Conservation (phyloP, 108 stramenopile genomes). For the Skeletonema costatum region DNA sequence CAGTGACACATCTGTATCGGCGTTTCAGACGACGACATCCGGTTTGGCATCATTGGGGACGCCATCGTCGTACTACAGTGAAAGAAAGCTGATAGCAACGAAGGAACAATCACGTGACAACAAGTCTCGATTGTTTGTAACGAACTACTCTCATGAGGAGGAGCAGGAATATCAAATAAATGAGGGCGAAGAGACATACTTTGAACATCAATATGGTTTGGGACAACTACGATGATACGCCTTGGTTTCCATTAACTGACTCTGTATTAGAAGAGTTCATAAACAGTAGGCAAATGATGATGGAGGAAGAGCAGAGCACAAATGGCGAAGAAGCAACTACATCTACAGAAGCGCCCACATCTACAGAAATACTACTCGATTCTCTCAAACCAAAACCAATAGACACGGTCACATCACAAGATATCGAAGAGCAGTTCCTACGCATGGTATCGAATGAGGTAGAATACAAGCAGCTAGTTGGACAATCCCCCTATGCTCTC, state of each 20-base stretch:
- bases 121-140: not conserved
- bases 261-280: not conserved
- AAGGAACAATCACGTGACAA: not conserved
- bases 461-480: constrained; percentile 28
- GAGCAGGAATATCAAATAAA: not conserved
- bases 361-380: not conserved
- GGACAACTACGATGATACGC: not conserved
- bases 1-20: not conserved
- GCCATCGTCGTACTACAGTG: no score
- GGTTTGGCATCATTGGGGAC: not conserved
- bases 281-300: not conserved
- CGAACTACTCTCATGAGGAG: not conserved
- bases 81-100: no score
- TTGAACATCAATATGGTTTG: not conserved
- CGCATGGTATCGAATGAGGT: constrained; percentile 49
- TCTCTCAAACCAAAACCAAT: not conserved
- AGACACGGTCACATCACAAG: not conserved
- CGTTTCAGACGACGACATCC: not conserved
- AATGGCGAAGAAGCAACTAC: not conserved
- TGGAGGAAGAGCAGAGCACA: not conserved
- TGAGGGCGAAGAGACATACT: not conserved
- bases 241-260: not conserved
- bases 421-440: constrained; percentile 41
- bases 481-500: constrained; percentile 37
- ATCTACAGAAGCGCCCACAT: not conserved